Evolutionary conservation across 2,329 filamentous ascomycete genomes (phyloP), one percentile per base, ranked within the genome.

Genomic region (Niveomyces coronatus): DNA sequence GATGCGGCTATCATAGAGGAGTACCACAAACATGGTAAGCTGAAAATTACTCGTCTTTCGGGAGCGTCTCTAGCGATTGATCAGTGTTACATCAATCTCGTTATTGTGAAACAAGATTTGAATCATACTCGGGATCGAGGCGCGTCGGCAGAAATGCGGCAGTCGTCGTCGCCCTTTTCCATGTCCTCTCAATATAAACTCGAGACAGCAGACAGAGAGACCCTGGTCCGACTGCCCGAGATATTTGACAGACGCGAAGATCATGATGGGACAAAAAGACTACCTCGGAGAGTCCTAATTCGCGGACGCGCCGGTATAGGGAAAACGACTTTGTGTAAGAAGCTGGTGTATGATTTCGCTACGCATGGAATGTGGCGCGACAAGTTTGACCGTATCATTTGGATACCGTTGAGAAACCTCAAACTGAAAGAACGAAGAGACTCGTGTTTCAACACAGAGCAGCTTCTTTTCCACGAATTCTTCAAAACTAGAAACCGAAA

Each of bases 241-340:
- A 8, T 24, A 24, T 24, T 24, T 13, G 13, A 24, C 13, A 8
- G 13, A 24, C 23, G 23, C 13, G 23, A 24, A 24, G 23, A 13
- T 8, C 23, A 13, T 8, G 23, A 24, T 24, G n/a, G n/a, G n/a
- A n/a, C n/a, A n/a, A n/a, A n/a, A n/a, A n/a, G n/a, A n/a, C n/a
- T n/a, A n/a, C 23, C 23, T 24, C 23, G 23, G 42, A 45, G 56
- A 28, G 55, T 63, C 17, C 41, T 61, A 31, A 61, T 64, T 35
- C 49, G 50, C 19, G 61, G 58, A 26, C 52, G 50, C 8, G 55
- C 60, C 1, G 60, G 61, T 26, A 52, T 62, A 1, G 60, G 60
- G 3, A 65, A 64, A 48, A 60, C 58, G 6, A 63, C 61, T 2
- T 42, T 63, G 14, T 63, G 59, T 48, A 63, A 63, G 41, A 64